These are phyloP conservation scores for Ciborinia camelliae DNA, from an alignment of 2,329 filamentous ascomycete genomes.

Conservation along the genomic window DNA sequence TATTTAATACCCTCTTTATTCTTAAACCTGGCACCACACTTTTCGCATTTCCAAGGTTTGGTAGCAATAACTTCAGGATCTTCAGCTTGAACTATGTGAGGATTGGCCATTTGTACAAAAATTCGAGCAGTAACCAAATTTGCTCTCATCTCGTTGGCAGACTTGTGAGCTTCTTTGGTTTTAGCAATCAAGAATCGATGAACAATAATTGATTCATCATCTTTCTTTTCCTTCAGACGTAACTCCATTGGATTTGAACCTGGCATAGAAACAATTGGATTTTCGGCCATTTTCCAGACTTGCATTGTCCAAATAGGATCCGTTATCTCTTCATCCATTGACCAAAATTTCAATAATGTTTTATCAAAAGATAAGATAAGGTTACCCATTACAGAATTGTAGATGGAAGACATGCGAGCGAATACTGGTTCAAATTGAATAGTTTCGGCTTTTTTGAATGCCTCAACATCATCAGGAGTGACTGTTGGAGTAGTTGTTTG, in stretches of 20 bases:
- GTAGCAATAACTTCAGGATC: conserved; percentile 24
- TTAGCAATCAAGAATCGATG: conserved; percentile 32
- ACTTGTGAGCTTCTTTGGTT: conserved; percentile 20
- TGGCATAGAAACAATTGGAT: conserved; percentile 31
- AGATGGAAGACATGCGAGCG: conserved; percentile 27
- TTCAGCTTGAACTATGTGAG: conserved; percentile 8
- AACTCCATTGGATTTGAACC: conserved; percentile 37
- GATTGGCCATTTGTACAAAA: conserved; percentile 23
- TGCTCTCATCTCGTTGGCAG: conserved; percentile 31
- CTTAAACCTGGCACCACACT: conserved; percentile 34
- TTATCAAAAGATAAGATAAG: conserved; percentile 32
- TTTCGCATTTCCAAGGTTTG: conserved; percentile 35
- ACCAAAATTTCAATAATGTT: conserved; percentile 27
- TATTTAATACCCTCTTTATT: conserved; percentile 38
- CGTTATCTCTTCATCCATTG: conserved; percentile 19
- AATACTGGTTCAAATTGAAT: conserved; percentile 22
- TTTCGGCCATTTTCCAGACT: conserved; percentile 27
- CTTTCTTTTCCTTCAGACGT: conserved; percentile 24
- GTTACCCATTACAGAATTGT: conserved; percentile 30
- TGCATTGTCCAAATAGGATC: conserved; percentile 24
- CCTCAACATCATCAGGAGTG: conserved; percentile 1
- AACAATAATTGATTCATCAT: conserved; percentile 18
- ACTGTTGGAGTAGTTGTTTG: not conserved
- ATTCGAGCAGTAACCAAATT: conserved; percentile 32
- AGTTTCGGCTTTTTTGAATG: conserved; percentile 21